A percentile compares a stretch with the other conserved stretches of the same genome.
Evolutionary conservation across 2,329 filamentous ascomycete genomes (phyloP).

Genomic region (Nemania abortiva): DNA sequence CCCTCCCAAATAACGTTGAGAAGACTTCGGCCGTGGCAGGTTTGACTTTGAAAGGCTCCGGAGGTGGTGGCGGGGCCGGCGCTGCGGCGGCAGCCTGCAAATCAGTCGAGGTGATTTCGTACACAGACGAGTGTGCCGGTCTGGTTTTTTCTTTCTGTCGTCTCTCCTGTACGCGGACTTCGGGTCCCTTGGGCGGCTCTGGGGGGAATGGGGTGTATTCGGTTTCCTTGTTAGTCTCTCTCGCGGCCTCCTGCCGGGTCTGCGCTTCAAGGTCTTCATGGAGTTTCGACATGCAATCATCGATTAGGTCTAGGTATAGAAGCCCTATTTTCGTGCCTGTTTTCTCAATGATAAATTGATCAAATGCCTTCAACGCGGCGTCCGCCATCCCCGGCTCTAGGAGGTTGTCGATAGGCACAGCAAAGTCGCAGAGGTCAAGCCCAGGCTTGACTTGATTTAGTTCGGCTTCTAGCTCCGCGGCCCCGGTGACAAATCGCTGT

Average conservation of each 20-base stretch:
- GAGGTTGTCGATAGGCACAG: slow-evolving; percentile 57
- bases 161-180: slow-evolving; percentile 51
- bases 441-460: slow-evolving; percentile 54
- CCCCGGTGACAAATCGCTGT: slow-evolving; percentile 53
- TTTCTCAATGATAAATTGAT: slow-evolving; percentile 55
- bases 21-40: slow-evolving; percentile 56
- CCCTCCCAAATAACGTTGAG: slow-evolving; percentile 51
- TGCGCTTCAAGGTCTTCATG: slow-evolving; percentile 47
- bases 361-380: slow-evolving; percentile 53
- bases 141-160: slow-evolving; percentile 61
- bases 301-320: slow-evolving; percentile 59
- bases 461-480: slow-evolving; percentile 53
- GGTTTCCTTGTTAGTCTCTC: background rate
- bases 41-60: slow-evolving; percentile 54
- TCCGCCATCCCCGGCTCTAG: slow-evolving; percentile 55
- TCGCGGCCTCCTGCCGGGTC: background rate
- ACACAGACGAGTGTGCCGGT: slow-evolving; percentile 52
- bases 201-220: slow-evolving; percentile 42
- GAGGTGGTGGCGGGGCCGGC: background rate
- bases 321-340: slow-evolving; percentile 56
- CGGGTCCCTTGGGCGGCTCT: slow-evolving; percentile 38
- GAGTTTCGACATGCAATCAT: slow-evolving; percentile 54
- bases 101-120: slow-evolving; percentile 45
- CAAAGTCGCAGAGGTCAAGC: slow-evolving; percentile 57
- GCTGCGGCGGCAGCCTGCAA: slow-evolving; percentile 9